Evolutionary conservation across 176 grass and related monocot species (phyloP).

Genomic region (Oryza rufipogon): DNA sequence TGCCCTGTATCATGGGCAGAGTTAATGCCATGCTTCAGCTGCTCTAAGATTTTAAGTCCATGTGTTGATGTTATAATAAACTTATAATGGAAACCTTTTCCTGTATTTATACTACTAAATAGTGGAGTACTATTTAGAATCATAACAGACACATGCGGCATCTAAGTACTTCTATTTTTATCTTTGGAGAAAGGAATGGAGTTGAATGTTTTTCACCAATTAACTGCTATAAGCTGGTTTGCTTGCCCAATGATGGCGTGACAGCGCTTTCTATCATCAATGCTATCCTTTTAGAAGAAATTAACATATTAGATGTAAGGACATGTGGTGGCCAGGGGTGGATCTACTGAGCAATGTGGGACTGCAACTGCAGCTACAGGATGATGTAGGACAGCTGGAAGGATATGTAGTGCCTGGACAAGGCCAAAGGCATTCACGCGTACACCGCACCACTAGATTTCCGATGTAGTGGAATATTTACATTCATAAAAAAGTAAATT

Average conservation of each 20-base stretch:
- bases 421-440: not conserved
- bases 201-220: not conserved
- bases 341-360: not conserved
- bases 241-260: not conserved
- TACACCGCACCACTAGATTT: not conserved
- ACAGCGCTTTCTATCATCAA: not conserved
- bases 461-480: not conserved
- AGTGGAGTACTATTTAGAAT: not conserved
- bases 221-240: slow-evolving; percentile 6
- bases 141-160: not conserved
- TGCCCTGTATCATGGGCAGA: not conserved
- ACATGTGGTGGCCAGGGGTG: not conserved
- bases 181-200: not conserved
- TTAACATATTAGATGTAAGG: not conserved
- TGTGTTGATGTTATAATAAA: not conserved
- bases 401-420: not conserved
- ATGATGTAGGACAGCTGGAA: not conserved
- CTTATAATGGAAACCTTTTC: not conserved
- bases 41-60: slow-evolving; percentile 19
- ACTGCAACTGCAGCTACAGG: not conserved
- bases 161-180: slow-evolving; percentile 12
- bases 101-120: slow-evolving; percentile 6
- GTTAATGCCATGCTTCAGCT: not conserved
- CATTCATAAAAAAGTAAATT: not conserved
- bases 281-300: slow-evolving; percentile 4